These are phyloP conservation scores for Suillus subluteus DNA, from an alignment of 768 basidiomycete genomes.

Conservation along the genomic window DNA sequence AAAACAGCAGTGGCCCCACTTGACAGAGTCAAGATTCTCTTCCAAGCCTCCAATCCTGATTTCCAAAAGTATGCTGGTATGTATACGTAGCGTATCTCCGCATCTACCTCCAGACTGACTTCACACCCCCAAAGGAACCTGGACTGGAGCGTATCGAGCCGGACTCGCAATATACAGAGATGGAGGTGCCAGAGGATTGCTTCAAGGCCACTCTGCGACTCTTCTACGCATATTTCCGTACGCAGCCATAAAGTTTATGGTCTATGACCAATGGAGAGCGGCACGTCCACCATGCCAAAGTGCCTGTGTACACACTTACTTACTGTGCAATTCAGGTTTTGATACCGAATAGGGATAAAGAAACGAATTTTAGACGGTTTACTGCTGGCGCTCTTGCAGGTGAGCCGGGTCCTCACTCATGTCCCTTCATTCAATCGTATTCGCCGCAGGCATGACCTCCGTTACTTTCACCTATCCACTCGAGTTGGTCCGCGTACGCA, in stretches of 20 bases:
- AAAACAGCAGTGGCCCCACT: conserved; percentile 95
- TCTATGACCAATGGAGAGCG: conserved; percentile 85
- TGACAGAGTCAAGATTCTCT: conserved; percentile 97
- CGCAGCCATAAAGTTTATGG: conserved; percentile 96
- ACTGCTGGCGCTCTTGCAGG: conserved; percentile 88
- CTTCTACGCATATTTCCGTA: conserved; percentile 95
- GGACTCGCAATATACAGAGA: conserved; percentile 70
- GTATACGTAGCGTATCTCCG: conserved; percentile 42
- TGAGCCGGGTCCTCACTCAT: conserved; percentile 36
- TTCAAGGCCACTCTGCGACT: conserved; percentile 97
- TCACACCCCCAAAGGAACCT: conserved; percentile 61
- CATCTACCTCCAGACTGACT: conserved; percentile 29
- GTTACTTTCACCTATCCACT: conserved; percentile 95
- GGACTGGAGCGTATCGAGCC: conserved; percentile 83
- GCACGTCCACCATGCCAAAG: conserved; percentile 44
- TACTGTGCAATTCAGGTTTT: conserved; percentile 54
- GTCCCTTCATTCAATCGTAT: background rate
- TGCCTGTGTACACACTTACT: background rate
- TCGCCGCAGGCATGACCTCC: conserved; percentile 71
- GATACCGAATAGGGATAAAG: conserved; percentile 80
- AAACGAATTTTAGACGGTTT: conserved; percentile 83
- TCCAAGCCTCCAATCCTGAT: conserved; percentile 95
- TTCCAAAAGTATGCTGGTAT: conserved; percentile 91
- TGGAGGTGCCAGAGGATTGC: conserved; percentile 75
- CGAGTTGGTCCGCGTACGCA: conserved; percentile 92